phyloP scores from a whole-genome alignment of 352 stramenopile species.

The Pythium utonaiense region DNA sequence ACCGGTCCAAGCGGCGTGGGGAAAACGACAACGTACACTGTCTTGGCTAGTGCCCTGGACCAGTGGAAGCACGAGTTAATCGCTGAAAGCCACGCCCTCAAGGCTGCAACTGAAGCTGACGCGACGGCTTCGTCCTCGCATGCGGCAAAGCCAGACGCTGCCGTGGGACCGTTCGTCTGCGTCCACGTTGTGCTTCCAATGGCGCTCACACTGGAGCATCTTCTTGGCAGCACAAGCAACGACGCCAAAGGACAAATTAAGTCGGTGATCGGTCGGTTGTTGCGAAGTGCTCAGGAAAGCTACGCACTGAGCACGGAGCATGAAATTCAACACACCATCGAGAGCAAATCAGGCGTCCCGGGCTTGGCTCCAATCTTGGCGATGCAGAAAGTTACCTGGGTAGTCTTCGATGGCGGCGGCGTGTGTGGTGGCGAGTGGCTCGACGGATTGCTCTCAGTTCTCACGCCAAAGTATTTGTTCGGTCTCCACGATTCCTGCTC shows the following conservation, averaged over 20 bases:
- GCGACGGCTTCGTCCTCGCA: background rate
- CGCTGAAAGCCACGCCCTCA: constrained; percentile 1
- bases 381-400: constrained; percentile 20
- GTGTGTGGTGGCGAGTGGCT: constrained; percentile 19
- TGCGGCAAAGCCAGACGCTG: background rate
- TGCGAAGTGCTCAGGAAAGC: constrained; percentile 22
- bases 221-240: constrained; percentile 18
- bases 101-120: background rate
- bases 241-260: constrained; percentile 25
- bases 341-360: background rate
- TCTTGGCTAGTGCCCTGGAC: constrained; percentile 13
- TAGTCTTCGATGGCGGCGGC: constrained; percentile 23
- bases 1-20: constrained; percentile 20
- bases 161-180: constrained; percentile 10
- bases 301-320: constrained; percentile 19
- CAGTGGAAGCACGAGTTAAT: constrained; percentile 15
- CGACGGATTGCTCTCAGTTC: constrained; percentile 10
- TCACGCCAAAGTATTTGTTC: constrained; percentile 7
- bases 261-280: constrained; percentile 21
- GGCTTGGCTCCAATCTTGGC: constrained; percentile 12
- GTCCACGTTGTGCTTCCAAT: constrained; percentile 19
- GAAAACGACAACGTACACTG: constrained; percentile 12
- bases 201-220: constrained; percentile 18
- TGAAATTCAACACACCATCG: constrained; percentile 12
- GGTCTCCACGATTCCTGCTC: constrained; percentile 3